Evolutionary conservation across 371 early-diverging fungal genomes (phyloP).

Genomic region (Nematocida homosporus): DNA sequence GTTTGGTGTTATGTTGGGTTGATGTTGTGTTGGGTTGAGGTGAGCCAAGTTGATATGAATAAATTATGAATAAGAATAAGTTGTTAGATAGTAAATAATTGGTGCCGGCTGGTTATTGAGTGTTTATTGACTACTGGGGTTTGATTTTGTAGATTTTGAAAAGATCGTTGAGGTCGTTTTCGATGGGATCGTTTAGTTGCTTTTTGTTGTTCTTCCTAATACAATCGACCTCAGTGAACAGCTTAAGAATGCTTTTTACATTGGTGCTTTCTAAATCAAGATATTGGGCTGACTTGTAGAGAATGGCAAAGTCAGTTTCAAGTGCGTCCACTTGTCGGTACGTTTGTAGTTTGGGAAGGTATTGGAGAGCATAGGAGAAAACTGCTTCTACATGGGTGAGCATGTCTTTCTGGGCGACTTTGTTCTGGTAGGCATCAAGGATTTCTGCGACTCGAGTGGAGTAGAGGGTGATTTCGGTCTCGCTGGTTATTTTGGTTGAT

Average conservation of each 20-base stretch:
- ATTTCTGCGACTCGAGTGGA: background rate
- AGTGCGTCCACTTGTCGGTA: constrained; percentile 24
- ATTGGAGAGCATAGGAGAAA: background rate
- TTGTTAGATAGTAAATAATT: too few relatives aligned
- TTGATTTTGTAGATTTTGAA: background rate
- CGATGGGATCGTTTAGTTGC: constrained; percentile 12
- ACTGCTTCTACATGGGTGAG: constrained; percentile 6
- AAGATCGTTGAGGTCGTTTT: constrained; percentile 3
- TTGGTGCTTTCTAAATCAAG: constrained; percentile 6
- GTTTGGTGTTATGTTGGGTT: too few relatives aligned
- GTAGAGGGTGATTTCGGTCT: constrained; percentile 11
- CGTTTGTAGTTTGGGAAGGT: constrained; percentile 20
- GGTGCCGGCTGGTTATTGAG: too few relatives aligned
- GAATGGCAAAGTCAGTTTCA: constrained; percentile 48
- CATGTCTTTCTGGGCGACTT: background rate
- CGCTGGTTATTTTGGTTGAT: background rate
- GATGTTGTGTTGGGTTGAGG: too few relatives aligned
- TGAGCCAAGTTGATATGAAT: background rate
- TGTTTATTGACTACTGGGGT: too few relatives aligned
- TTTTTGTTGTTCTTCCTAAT: constrained; percentile 27
- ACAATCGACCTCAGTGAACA: constrained; percentile 37
- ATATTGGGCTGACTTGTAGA: constrained; percentile 41
- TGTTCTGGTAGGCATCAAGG: constrained; percentile 19
- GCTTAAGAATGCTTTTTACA: constrained; percentile 19
- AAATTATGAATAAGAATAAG: too few relatives aligned